Evolutionary conservation across 2,329 filamentous ascomycete species (phyloP).

Genomic region (Cadophora gregata): DNA sequence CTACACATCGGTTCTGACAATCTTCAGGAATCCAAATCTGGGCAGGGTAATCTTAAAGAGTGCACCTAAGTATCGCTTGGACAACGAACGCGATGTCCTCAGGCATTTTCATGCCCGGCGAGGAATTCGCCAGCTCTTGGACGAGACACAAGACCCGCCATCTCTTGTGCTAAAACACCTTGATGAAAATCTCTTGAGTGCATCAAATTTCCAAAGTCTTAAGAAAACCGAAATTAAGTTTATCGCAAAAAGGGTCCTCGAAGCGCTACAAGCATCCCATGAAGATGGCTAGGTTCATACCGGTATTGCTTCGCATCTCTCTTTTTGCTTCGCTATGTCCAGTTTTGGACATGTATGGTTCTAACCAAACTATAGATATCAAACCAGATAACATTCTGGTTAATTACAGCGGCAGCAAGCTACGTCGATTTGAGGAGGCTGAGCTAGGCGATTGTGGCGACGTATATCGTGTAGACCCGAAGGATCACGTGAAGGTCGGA

Average conservation of each 20-base stretch:
- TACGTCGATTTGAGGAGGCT: conserved; percentile 20
- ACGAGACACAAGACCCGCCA: conserved; percentile 27
- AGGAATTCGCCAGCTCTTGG: conserved; percentile 27
- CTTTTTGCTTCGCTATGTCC: conserved; percentile 5
- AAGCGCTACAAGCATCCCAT: conserved; percentile 31
- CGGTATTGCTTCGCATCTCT: conserved; percentile 25
- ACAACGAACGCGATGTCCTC: conserved; percentile 30
- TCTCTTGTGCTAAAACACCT: conserved; percentile 29
- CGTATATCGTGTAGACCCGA: conserved; percentile 27
- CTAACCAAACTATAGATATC: conserved; percentile 33
- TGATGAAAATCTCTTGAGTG: conserved; percentile 28
- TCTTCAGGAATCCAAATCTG: conserved; percentile 19
- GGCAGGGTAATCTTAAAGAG: conserved; percentile 28
- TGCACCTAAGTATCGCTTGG: conserved; percentile 23
- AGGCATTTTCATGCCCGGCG: conserved; percentile 22
- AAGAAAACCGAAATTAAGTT: conserved; percentile 28
- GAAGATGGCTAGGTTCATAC: conserved; percentile 34
- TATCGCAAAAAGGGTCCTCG: conserved; percentile 30
- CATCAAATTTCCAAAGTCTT: conserved; percentile 24
- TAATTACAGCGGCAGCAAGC: conserved; percentile 25
- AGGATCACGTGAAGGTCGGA: conserved; percentile 28
- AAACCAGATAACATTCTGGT: conserved; percentile 46
- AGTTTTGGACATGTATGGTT: conserved; percentile 15
- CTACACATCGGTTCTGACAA: conserved; percentile 3
- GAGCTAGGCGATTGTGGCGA: conserved; percentile 30